Evolutionary conservation across 2,329 filamentous ascomycete species (phyloP).

Genomic region (Fusarium bulbicola): DNA sequence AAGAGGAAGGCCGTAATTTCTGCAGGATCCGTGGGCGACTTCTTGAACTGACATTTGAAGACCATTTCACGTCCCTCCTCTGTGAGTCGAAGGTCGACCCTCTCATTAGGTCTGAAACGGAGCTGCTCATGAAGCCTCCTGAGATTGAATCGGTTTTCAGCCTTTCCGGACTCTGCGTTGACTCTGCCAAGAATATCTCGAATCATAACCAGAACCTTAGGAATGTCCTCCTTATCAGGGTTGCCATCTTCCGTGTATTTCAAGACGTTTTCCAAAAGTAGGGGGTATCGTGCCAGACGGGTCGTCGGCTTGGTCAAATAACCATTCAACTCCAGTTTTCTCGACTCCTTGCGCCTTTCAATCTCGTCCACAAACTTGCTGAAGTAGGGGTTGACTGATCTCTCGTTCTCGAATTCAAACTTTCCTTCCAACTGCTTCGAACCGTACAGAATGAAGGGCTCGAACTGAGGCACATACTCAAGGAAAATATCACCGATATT

Average conservation of each 20-base stretch:
- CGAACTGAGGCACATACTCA: conserved; percentile 90
- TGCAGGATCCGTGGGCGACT: conserved; percentile 84
- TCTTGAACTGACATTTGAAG: conserved; percentile 94
- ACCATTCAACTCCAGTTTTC: conserved; percentile 95
- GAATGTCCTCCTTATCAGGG: conserved; percentile 90
- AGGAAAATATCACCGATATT: conserved; percentile 95
- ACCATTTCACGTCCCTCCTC: conserved; percentile 93
- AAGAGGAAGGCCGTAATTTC: conserved; percentile 97
- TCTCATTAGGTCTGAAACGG: conserved; percentile 88
- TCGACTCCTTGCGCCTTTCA: conserved; percentile 92
- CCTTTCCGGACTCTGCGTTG: conserved; percentile 94
- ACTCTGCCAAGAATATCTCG: conserved; percentile 87
- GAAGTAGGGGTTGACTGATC: conserved; percentile 84
- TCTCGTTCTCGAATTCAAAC: conserved; percentile 97
- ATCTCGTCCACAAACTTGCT: conserved; percentile 95
- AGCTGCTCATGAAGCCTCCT: conserved; percentile 91
- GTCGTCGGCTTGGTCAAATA: conserved; percentile 98
- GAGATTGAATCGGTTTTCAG: conserved; percentile 96
- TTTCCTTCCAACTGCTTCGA: conserved; percentile 96
- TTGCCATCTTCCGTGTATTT: conserved; percentile 92
- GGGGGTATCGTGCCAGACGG: conserved; percentile 89
- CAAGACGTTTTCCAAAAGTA: conserved; percentile 88
- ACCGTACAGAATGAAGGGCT: conserved; percentile 96
- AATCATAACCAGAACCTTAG: conserved; percentile 87
- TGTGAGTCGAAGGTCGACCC: conserved; percentile 91